phyloP scores from a whole-genome alignment of 2,329 filamentous ascomycete species.

The Chaetomium strumarium region DNA sequence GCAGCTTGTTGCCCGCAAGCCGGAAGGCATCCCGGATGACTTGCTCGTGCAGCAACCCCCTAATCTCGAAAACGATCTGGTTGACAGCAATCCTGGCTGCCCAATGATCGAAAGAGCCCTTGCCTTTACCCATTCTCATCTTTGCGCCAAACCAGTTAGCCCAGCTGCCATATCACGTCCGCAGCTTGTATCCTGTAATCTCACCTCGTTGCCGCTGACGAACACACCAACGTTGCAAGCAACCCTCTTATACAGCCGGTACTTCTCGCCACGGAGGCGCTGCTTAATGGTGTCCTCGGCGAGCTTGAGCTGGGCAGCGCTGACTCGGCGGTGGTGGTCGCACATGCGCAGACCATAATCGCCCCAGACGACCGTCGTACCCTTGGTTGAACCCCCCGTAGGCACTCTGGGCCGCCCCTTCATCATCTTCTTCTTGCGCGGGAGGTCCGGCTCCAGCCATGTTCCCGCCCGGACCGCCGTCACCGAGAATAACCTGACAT shows the following conservation, averaged over 20 bases:
- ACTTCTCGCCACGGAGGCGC: slow-evolving; percentile 83
- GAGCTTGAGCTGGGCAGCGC: slow-evolving; percentile 77
- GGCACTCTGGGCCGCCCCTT: slow-evolving; percentile 84
- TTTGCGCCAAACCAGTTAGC: slow-evolving; percentile 28
- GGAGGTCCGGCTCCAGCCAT: slow-evolving; percentile 75
- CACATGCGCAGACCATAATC: slow-evolving; percentile 92
- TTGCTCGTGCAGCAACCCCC: slow-evolving; percentile 89
- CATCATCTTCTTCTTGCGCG: slow-evolving; percentile 79
- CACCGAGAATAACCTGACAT: slow-evolving; percentile 66
- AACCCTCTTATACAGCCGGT: slow-evolving; percentile 85
- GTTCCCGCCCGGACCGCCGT: slow-evolving; percentile 54
- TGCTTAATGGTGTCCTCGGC: slow-evolving; percentile 91
- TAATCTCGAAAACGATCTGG: slow-evolving; percentile 87
- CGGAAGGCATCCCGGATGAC: slow-evolving; percentile 90
- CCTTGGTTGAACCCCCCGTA: slow-evolving; percentile 84
- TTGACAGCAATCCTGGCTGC: slow-evolving; percentile 83
- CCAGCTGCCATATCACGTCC: not conserved
- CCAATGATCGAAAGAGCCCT: slow-evolving; percentile 97
- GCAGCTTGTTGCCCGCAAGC: slow-evolving; percentile 89
- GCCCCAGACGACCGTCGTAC: slow-evolving; percentile 93
- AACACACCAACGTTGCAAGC: slow-evolving; percentile 93
- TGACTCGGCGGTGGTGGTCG: slow-evolving; percentile 88
- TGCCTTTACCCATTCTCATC: slow-evolving; percentile 98
- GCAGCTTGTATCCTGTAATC: slow-evolving; percentile 19
- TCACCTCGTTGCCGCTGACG: slow-evolving; percentile 84